phyloP scores from a whole-genome alignment of 2,329 filamentous ascomycete genomes.

The Aspergillus sp. region DNA sequence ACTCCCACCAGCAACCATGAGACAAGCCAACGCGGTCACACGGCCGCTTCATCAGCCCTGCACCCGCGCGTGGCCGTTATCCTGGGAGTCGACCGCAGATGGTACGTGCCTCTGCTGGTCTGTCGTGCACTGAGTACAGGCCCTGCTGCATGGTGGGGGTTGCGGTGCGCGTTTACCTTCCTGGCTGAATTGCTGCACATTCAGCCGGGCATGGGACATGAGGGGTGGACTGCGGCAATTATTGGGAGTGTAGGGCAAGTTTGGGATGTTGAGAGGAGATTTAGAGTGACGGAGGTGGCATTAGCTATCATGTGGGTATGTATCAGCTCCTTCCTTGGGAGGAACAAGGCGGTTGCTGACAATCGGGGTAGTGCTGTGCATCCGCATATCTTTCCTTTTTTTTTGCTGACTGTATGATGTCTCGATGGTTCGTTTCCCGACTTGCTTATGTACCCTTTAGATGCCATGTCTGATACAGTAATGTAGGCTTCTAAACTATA shows the following conservation, averaged over 20 bases:
- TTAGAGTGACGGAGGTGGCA: conserved; percentile 59
- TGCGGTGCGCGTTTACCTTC: conserved; percentile 61
- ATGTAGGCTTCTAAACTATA: conserved; percentile 71
- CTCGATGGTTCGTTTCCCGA: conserved; percentile 54
- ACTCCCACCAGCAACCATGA: conserved; percentile 20
- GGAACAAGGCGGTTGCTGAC: conserved; percentile 2
- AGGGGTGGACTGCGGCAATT: conserved; percentile 34
- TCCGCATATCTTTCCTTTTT: conserved; percentile 73
- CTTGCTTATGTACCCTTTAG: background rate
- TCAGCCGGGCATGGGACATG: conserved; percentile 34
- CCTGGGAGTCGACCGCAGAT: conserved; percentile 62
- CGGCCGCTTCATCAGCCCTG: conserved; percentile 36
- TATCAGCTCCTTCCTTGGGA: conserved; percentile 18
- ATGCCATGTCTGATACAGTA: conserved; percentile 1
- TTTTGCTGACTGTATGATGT: conserved; percentile 80
- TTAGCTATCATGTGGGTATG: conserved; percentile 67
- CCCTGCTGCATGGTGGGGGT: conserved; percentile 63
- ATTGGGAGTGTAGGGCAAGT: conserved; percentile 29
- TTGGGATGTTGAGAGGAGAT: conserved; percentile 41
- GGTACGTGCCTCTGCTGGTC: conserved; percentile 65
- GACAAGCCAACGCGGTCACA: conserved; percentile 12
- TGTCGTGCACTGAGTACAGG: conserved; percentile 64
- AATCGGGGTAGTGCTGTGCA: conserved; percentile 56
- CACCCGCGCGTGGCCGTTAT: conserved; percentile 73
- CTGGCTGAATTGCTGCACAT: conserved; percentile 54